A percentile compares a stretch with the other conserved stretches of the same genome.
These are phyloP conservation scores for Dryas integrifolia DNA, from an alignment of 331 rosid species.

Conservation along the genomic window DNA sequence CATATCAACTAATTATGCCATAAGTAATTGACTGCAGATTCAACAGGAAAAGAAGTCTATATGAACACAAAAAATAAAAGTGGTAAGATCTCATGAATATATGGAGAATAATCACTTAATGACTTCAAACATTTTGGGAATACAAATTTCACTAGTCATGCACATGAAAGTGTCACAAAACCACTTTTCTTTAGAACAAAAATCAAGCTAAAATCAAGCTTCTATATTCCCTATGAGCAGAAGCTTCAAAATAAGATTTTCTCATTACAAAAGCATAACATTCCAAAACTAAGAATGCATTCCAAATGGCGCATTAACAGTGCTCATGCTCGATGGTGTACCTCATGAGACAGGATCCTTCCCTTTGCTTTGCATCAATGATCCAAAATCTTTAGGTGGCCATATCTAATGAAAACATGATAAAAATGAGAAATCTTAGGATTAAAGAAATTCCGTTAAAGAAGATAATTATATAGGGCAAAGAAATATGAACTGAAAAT, in stretches of 20 bases:
- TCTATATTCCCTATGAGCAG: not conserved
- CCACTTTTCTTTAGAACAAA: not conserved
- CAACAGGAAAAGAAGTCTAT: not conserved
- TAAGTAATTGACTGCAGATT: not conserved
- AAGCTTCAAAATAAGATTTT: constrained; percentile 1
- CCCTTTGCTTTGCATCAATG: constrained; percentile 28
- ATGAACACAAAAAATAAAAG: not conserved
- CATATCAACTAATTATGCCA: not conserved
- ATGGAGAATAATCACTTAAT: not conserved
- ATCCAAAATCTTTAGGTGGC: constrained; percentile 65
- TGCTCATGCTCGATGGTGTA: constrained; percentile 2
- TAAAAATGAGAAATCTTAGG: not conserved
- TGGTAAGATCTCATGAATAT: not conserved
- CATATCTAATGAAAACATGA: constrained; percentile 40
- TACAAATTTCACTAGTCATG: not conserved
- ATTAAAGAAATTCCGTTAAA: not conserved
- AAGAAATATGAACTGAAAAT: not conserved
- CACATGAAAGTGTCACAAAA: not conserved
- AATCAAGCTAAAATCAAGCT: not conserved
- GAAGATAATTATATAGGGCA: not conserved
- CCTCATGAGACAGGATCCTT: constrained; percentile 32
- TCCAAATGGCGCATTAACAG: not conserved
- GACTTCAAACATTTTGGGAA: not conserved
- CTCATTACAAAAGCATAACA: not conserved
- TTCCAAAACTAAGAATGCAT: too few relatives aligned